Percentiles rank a stretch among this genome's conserved stretches.
Conservation (phyloP, 139 green algal genomes). For the Nannochloris sp. region DNA sequence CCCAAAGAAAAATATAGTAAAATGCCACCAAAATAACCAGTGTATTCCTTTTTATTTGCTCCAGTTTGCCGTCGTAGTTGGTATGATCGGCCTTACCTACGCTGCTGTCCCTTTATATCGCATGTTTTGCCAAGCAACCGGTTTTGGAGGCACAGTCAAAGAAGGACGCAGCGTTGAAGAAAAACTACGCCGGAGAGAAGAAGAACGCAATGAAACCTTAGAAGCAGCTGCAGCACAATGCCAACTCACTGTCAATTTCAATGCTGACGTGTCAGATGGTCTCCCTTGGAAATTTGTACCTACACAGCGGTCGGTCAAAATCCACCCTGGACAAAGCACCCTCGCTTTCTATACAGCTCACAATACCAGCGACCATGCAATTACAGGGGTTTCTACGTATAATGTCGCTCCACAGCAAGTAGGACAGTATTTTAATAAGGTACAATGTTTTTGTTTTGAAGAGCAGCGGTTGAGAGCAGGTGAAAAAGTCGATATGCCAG, state of each 20-base stretch:
- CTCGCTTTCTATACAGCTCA: slow-evolving; percentile 96
- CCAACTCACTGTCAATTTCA: slow-evolving; percentile 80
- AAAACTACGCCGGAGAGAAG: slow-evolving; percentile 54
- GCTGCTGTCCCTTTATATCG: slow-evolving; percentile 88
- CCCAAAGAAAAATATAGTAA: too few species aligned
- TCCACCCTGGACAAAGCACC: slow-evolving; percentile 84
- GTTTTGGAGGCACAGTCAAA: slow-evolving; percentile 75
- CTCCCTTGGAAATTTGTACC: slow-evolving; percentile 92
- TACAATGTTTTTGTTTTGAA: slow-evolving; percentile 96
- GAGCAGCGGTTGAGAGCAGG: slow-evolving; percentile 82
- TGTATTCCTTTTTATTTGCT: background rate
- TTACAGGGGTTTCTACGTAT: slow-evolving; percentile 93
- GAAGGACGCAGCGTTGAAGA: slow-evolving; percentile 61
- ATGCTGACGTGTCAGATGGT: slow-evolving; percentile 78
- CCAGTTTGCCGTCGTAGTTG: slow-evolving; percentile 68
- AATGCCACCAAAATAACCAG: background rate
- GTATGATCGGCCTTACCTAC: slow-evolving; percentile 92
- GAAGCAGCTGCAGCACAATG: slow-evolving; percentile 52
- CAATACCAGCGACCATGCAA: slow-evolving; percentile 64
- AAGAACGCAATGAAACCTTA: slow-evolving; percentile 41
- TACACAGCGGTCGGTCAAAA: slow-evolving; percentile 63
- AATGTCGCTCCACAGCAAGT: slow-evolving; percentile 86
- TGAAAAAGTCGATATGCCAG: slow-evolving; percentile 96
- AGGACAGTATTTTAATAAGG: slow-evolving; percentile 98
- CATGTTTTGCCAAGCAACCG: slow-evolving; percentile 66